phyloP scores from a whole-genome alignment of 331 rosid genomes.

The Arachis monticola region DNA sequence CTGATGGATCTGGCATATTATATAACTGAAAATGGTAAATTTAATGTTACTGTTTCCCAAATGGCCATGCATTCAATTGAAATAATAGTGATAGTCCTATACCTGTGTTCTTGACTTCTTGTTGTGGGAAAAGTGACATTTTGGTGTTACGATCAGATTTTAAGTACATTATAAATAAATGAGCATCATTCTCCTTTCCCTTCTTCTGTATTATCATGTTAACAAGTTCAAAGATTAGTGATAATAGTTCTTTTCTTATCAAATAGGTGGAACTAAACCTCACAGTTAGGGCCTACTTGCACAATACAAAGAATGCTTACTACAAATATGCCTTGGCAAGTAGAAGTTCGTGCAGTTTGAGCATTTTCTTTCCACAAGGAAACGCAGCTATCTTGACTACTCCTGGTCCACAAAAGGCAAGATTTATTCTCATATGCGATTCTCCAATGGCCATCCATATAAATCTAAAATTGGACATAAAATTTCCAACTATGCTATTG shows the following conservation, averaged over 20 bases:
- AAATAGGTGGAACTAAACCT: constrained; percentile 67
- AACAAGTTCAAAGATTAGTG: background rate
- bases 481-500: too few relatives aligned
- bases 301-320: constrained; percentile 71
- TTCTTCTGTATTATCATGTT: constrained; percentile 8
- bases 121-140: constrained; percentile 3
- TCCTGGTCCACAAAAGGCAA: constrained; percentile 64
- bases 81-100: constrained; percentile 11
- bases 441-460: constrained; percentile 6
- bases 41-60: background rate
- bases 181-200: background rate
- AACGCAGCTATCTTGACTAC: constrained; percentile 64
- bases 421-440: constrained; percentile 21
- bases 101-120: constrained; percentile 12
- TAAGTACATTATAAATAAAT: constrained; percentile 8
- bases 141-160: constrained; percentile 10
- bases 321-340: constrained; percentile 60
- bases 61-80: background rate
- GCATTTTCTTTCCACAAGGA: constrained; percentile 62
- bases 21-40: too few relatives aligned
- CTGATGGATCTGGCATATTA: too few relatives aligned
- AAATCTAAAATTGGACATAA: background rate
- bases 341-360: constrained; percentile 55
- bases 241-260: constrained; percentile 21
- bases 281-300: constrained; percentile 52